These are phyloP conservation scores for Paramarasmius palmivorus DNA, from an alignment of 1,284 basidiomycete species.

Conservation along the genomic window DNA sequence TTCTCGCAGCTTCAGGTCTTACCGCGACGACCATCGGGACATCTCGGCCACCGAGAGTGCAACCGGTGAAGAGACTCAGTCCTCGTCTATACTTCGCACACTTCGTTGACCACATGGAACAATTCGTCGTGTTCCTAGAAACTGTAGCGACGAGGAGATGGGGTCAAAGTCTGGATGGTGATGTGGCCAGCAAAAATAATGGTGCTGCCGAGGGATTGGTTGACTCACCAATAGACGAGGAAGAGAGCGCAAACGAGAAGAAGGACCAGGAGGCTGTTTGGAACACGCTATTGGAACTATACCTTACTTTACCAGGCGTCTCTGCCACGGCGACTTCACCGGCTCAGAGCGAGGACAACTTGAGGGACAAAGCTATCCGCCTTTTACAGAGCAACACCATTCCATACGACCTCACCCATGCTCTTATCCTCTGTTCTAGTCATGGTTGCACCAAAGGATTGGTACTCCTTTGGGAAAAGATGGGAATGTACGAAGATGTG, in stretches of 20 bases:
- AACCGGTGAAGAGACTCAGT: conserved; percentile 63
- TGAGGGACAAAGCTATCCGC: conserved; percentile 66
- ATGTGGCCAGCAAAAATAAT: conserved; percentile 11
- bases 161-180: conserved; percentile 69
- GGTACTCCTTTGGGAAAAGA: conserved; percentile 87
- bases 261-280: conserved; percentile 86
- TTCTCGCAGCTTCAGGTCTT: not conserved
- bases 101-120: conserved; percentile 86
- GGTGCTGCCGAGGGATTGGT: not conserved
- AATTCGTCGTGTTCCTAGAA: conserved; percentile 90
- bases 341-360: conserved; percentile 26
- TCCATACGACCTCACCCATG: conserved; percentile 90
- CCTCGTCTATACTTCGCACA: conserved; percentile 91
- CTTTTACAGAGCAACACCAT: conserved; percentile 64
- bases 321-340: conserved; percentile 8
- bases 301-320: conserved; percentile 58
- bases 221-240: conserved; percentile 19
- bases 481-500: conserved; percentile 97
- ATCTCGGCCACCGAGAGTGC: conserved; percentile 16
- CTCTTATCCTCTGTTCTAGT: conserved; percentile 90
- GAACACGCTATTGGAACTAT: conserved; percentile 96
- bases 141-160: conserved; percentile 81
- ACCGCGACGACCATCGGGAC: conserved; percentile 3
- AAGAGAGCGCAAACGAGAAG: conserved; percentile 50
- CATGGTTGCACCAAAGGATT: conserved; percentile 82